Percentiles rank a stretch among this genome's conserved stretches.
Conservation (phyloP, 2,329 filamentous ascomycete genomes). For the Fusarium albosuccineum region DNA sequence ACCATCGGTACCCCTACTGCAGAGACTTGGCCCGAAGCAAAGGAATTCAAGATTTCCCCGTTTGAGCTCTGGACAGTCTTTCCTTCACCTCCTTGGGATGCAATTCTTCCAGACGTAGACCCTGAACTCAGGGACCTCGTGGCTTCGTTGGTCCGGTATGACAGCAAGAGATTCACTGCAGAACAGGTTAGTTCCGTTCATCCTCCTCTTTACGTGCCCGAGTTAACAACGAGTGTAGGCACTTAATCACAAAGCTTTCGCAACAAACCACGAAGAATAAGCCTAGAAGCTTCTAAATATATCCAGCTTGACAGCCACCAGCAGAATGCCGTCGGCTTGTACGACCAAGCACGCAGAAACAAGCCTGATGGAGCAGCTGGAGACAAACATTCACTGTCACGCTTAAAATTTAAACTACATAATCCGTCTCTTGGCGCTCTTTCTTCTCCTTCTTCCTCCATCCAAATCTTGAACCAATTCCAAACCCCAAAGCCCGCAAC, state of each 20-base stretch:
- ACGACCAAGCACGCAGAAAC: too few relatives aligned
- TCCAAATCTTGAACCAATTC: background rate
- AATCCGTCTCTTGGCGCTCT: background rate
- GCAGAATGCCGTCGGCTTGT: too few relatives aligned
- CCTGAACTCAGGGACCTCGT: slow-evolving; percentile 74
- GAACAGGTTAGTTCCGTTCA: slow-evolving; percentile 51
- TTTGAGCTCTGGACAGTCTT: slow-evolving; percentile 93
- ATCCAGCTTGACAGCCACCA: background rate
- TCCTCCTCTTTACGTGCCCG: background rate
- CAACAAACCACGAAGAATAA: background rate
- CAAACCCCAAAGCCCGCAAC: background rate
- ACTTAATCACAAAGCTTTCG: slow-evolving; percentile 38
- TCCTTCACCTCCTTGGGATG: slow-evolving; percentile 74
- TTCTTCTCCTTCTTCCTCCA: background rate
- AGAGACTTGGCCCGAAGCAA: slow-evolving; percentile 86
- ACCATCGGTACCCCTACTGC: slow-evolving; percentile 87
- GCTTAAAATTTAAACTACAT: background rate
- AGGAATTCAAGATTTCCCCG: slow-evolving; percentile 76
- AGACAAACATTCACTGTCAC: background rate
- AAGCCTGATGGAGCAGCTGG: background rate
- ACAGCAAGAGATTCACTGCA: slow-evolving; percentile 77
- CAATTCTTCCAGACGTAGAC: slow-evolving; percentile 74
- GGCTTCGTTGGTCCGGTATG: slow-evolving; percentile 76
- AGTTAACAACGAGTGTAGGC: slow-evolving; percentile 36
- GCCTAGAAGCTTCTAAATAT: background rate